phyloP scores from a whole-genome alignment of 106 monocot species.

The Cymbidium sinense region DNA sequence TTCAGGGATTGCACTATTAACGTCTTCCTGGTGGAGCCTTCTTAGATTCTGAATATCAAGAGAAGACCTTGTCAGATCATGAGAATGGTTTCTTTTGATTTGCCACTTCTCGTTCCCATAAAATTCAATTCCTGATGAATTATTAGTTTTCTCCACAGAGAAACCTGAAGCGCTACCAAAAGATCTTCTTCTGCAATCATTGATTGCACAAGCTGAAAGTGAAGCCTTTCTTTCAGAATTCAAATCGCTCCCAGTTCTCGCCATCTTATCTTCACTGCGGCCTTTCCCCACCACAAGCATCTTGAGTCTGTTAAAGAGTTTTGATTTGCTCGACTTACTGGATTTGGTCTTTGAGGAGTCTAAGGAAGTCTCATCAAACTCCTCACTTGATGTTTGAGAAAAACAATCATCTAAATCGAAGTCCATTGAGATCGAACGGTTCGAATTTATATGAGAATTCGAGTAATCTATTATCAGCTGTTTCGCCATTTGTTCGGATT shows the following conservation, averaged over 20 bases:
- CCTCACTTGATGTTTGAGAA: constrained; percentile 32
- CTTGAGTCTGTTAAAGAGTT: constrained; percentile 62
- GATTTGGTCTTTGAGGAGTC: constrained; percentile 14
- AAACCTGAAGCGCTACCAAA: constrained; percentile 24
- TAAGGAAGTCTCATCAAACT: constrained; percentile 28
- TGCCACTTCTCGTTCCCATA: not conserved
- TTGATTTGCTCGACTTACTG: constrained; percentile 32
- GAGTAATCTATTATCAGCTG: constrained; percentile 61
- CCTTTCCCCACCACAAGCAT: constrained; percentile 52
- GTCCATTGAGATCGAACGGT: constrained; percentile 8
- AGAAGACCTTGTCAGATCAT: not conserved
- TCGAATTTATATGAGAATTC: constrained; percentile 19
- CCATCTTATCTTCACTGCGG: not conserved
- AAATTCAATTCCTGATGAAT: not conserved
- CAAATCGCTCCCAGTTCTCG: too few species aligned
- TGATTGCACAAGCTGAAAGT: constrained; percentile 10
- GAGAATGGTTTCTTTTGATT: not conserved
- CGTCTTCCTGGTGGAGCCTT: constrained; percentile 1
- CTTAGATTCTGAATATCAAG: constrained; percentile 8
- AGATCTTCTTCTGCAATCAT: constrained; percentile 33
- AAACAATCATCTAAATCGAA: constrained; percentile 44
- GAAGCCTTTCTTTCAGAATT: constrained; percentile 29
- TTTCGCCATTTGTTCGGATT: constrained; percentile 56
- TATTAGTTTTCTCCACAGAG: constrained; percentile 9
- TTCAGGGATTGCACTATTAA: not conserved